Evolutionary conservation across 441 rosid species (phyloP).

Genomic region (Raphanus hybrid): DNA sequence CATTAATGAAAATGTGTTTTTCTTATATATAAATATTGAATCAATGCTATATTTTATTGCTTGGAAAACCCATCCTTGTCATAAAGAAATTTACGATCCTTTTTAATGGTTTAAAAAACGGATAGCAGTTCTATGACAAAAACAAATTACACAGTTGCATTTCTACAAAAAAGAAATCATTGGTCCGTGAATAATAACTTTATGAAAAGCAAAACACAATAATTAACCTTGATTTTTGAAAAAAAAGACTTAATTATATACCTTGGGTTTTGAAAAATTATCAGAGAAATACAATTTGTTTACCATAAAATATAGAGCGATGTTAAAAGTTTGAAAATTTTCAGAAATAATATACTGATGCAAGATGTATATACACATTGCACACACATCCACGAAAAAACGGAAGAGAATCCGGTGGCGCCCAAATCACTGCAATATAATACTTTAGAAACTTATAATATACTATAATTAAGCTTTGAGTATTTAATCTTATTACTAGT

Average conservation of each 20-base stretch:
- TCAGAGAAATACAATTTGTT: conserved; percentile 1
- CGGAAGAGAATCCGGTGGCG: conserved; percentile 45
- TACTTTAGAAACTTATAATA: conserved; percentile 15
- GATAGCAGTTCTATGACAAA: neutral
- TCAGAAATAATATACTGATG: neutral
- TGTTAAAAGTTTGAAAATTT: conserved; percentile 15
- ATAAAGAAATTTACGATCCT: neutral
- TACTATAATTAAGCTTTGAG: neutral
- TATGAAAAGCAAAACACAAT: conserved; percentile 18
- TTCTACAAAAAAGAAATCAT: neutral
- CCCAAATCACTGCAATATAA: conserved; percentile 36
- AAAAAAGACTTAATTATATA: conserved; percentile 15
- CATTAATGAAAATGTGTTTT: neutral
- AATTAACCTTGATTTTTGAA: conserved; percentile 34
- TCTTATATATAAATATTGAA: neutral
- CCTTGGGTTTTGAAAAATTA: conserved; percentile 24
- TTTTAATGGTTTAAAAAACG: neutral
- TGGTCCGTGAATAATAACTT: neutral
- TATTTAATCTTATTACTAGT: conserved; percentile 34
- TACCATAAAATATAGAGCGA: neutral
- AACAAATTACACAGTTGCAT: too few species aligned
- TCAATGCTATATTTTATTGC: neutral
- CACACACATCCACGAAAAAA: conserved; percentile 40
- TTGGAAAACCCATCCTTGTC: neutral
- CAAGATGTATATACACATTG: conserved; percentile 3